phyloP scores from a whole-genome alignment of 2,329 filamentous ascomycete species.

The Magnaporthiopsis rhizophila region DNA sequence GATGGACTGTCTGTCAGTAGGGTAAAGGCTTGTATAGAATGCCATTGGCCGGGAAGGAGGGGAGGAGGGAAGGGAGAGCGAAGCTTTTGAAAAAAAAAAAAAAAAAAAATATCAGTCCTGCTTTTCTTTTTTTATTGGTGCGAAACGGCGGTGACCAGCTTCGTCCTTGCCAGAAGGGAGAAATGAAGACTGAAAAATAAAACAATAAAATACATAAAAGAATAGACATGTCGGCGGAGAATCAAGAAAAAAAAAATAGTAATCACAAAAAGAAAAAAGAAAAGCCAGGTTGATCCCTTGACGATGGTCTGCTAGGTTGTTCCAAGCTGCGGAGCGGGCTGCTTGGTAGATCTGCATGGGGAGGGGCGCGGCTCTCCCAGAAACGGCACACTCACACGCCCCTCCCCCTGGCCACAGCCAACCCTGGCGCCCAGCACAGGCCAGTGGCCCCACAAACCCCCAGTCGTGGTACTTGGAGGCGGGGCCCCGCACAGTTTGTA shows the following conservation, averaged over 20 bases:
- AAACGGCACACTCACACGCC: neutral
- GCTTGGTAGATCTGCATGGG: neutral
- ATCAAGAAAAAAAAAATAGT: neutral
- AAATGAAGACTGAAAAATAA: slow-evolving; percentile 4
- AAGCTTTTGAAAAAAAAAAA: neutral
- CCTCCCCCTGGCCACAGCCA: neutral
- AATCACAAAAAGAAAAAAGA: slow-evolving; percentile 2
- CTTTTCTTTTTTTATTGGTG: neutral
- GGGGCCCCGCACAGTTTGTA: neutral
- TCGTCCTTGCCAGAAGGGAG: slow-evolving; percentile 7
- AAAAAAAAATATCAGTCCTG: neutral
- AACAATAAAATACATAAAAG: neutral
- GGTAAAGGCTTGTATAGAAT: neutral
- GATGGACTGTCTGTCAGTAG: neutral
- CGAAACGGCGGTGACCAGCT: slow-evolving; percentile 3
- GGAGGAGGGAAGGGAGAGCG: too few relatives aligned
- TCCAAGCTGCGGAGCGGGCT: neutral
- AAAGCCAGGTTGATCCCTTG: neutral
- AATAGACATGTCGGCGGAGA: neutral
- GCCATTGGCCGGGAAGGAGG: neutral
- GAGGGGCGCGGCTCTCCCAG: neutral
- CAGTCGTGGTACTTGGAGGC: neutral
- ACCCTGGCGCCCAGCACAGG: neutral
- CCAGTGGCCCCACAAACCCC: neutral
- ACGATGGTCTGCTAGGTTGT: neutral